A percentile compares a stretch with the other conserved stretches of the same genome.
phyloP scores from a whole-genome alignment of 2,329 filamentous ascomycete species.

The Fusarium abutilonis region DNA sequence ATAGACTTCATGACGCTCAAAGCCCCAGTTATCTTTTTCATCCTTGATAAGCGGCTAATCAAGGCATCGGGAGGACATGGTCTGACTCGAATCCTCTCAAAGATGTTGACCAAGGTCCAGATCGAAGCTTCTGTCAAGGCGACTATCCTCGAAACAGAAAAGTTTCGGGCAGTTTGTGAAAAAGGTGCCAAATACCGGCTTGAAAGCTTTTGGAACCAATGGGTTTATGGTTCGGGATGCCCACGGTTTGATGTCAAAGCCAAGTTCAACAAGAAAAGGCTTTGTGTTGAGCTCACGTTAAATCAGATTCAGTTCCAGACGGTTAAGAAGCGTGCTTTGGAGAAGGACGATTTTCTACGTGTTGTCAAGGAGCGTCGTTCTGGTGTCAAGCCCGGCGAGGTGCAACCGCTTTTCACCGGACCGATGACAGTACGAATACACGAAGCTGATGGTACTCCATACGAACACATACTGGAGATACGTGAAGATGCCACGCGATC shows the following conservation, averaged over 20 bases:
- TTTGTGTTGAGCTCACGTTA: constrained; percentile 92
- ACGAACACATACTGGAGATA: constrained; percentile 97
- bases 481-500: constrained; percentile 81
- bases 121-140: constrained; percentile 69
- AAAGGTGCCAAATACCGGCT: constrained; percentile 87
- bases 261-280: constrained; percentile 96
- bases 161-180: constrained; percentile 86
- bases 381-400: constrained; percentile 72
- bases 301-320: constrained; percentile 73
- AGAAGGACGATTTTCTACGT: constrained; percentile 81
- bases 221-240: constrained; percentile 88
- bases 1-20: constrained; percentile 91
- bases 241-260: constrained; percentile 88
- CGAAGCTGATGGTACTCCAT: constrained; percentile 96
- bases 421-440: constrained; percentile 98
- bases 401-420: constrained; percentile 87
- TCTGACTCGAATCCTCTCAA: constrained; percentile 84
- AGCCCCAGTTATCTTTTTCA: constrained; percentile 89
- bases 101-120: constrained; percentile 86
- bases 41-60: constrained; percentile 88
- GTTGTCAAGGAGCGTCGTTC: constrained; percentile 83
- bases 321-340: constrained; percentile 60
- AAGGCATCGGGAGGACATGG: constrained; percentile 86
- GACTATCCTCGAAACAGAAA: constrained; percentile 76
- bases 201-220: constrained; percentile 92